Conservation (phyloP, 495 filamentous ascomycete species). For the Lophiotrema nucula region DNA sequence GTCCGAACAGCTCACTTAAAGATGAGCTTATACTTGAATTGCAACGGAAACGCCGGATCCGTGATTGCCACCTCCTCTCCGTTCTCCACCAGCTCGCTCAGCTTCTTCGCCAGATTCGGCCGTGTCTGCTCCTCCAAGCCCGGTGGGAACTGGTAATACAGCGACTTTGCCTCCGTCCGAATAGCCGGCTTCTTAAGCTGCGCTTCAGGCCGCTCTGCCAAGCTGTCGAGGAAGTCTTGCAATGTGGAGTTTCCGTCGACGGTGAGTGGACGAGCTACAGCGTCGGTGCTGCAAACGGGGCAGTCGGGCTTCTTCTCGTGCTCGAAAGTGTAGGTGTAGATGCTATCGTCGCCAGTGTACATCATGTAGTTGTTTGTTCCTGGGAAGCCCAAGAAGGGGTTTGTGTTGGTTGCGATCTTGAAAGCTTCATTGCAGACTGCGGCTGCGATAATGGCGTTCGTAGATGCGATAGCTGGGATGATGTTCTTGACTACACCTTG, state of each 20-base stretch:
- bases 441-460: conserved; percentile 94
- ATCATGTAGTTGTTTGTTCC: conserved; percentile 89
- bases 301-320: conserved; percentile 91
- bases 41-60: conserved; percentile 69
- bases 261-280: conserved; percentile 64
- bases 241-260: conserved; percentile 73
- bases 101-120: conserved; percentile 74
- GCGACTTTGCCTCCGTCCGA: conserved; percentile 72
- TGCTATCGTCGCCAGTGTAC: conserved; percentile 91
- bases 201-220: conserved; percentile 79
- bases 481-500: conserved; percentile 99
- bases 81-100: conserved; percentile 61
- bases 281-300: conserved; percentile 78
- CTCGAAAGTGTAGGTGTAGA: conserved; percentile 96
- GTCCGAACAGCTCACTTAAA: conserved; percentile 59
- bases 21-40: conserved; percentile 52
- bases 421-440: conserved; percentile 94
- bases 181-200: conserved; percentile 78
- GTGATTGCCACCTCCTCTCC: conserved; percentile 78
- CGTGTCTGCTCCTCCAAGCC: conserved; percentile 78
- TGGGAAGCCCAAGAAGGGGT: conserved; percentile 63
- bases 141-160: conserved; percentile 85
- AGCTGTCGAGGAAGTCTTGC: conserved; percentile 78
- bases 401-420: conserved; percentile 82
- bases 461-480: conserved; percentile 96